Base-by-base conservation (phyloP, 176 grass and related monocot species). In the Oryza glumipatula region DNA sequence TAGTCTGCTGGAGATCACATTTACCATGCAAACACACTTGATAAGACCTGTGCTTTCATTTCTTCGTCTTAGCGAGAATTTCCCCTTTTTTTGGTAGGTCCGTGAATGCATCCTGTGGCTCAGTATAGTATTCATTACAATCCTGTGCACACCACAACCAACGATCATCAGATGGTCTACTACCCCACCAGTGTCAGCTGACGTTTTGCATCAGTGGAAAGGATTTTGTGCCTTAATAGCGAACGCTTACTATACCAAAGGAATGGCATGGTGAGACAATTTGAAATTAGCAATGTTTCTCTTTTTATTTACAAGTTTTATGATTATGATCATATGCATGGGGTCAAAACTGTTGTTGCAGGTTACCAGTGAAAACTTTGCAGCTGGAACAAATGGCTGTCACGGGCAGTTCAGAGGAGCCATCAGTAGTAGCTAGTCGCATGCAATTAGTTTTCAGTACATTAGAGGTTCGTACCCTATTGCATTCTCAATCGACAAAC, bases 391-490 rank as follows among this genome's bases (percentile, higher is more conserved):
- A 98, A 83, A 92, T 95, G 93, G 93, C 89, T 46, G 96, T 98
- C 39, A 91, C 79, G 73, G 96, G 93, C 43, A 90, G 61, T 74
- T 84, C 93, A 11, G 96, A 98, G 81, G 86, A 94, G 68, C 93
- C 96, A 44, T 96, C 96, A 11, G 28, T 98, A 66, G 96, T 95
- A n/a, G 91, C 93, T 67, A 94, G 91, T 77, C 91, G 96, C 67
- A 98, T 98, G 96, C 85, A 87, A 83, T 77, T 98, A 87, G 93
- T 93, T 52, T 98, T 98, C 88, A 94, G 96, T 82, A 98, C 93
- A 23, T 73, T 98, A 91, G 93, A 98, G 96, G 96, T 98, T 81
- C 72, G 69, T 81, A 74, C 47, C 38, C 58, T 4, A 23, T 9
- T 7, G n/a, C 16, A 68, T 33, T 47, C 6, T 65, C 49, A 21